These are phyloP conservation scores for Paxillus involutus DNA, from an alignment of 768 basidiomycete genomes.

Conservation along the genomic window DNA sequence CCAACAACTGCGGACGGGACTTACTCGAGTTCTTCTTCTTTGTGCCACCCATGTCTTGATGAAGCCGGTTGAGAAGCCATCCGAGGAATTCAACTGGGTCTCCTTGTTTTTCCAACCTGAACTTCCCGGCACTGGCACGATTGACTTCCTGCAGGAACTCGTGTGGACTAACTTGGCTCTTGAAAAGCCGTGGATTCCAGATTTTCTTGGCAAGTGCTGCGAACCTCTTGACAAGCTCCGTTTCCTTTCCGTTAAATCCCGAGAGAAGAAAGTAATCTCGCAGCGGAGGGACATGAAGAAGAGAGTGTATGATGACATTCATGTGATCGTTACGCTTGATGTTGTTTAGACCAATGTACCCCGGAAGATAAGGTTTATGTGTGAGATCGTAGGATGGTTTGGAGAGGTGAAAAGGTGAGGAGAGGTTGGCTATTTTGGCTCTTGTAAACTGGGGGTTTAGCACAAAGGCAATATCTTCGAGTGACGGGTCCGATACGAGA, in stretches of 20 bases:
- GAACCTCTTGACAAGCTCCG: conserved; percentile 88
- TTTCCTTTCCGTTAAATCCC: conserved; percentile 67
- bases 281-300: conserved; percentile 88
- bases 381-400: conserved; percentile 86
- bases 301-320: conserved; percentile 93
- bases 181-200: conserved; percentile 97
- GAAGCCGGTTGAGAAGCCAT: conserved; percentile 92
- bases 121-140: conserved; percentile 85
- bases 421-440: conserved; percentile 51
- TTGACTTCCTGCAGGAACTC: conserved; percentile 98
- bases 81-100: conserved; percentile 96
- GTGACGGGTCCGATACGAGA: conserved; percentile 91
- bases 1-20: conserved; percentile 30
- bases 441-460: conserved; percentile 85
- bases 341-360: conserved; percentile 96
- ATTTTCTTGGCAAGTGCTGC: conserved; percentile 86
- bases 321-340: conserved; percentile 97
- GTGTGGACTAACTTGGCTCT: conserved; percentile 98
- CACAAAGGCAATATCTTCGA: conserved; percentile 93
- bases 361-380: conserved; percentile 81
- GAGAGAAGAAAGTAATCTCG: conserved; percentile 86
- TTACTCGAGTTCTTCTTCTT: conserved; percentile 88
- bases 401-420: conserved; percentile 55
- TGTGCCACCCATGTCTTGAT: conserved; percentile 92
- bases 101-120: conserved; percentile 90